phyloP scores from a whole-genome alignment of 257 asterid genomes.

The Eustoma russellianum region DNA sequence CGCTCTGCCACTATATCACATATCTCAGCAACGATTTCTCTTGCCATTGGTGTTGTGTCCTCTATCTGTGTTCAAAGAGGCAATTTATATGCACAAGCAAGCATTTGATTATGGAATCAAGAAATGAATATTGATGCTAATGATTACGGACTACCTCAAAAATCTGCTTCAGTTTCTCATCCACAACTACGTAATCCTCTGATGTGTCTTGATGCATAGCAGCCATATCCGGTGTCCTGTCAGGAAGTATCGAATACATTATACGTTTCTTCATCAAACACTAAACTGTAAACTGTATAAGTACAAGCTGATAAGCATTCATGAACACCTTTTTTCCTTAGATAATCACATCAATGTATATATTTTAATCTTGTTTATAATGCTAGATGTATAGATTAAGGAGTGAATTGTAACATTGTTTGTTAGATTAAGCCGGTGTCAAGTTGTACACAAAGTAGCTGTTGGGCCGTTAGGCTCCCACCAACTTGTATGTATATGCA shows the following conservation, averaged over 20 bases:
- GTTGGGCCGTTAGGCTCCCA: too few relatives aligned
- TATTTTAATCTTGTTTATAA: too few relatives aligned
- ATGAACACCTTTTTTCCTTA: too few relatives aligned
- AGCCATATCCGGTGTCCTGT: slow-evolving; percentile 77
- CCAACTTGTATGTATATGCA: too few relatives aligned
- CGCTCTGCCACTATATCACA: slow-evolving; percentile 78
- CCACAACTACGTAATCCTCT: slow-evolving; percentile 55
- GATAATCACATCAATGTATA: too few relatives aligned
- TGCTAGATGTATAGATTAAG: too few relatives aligned
- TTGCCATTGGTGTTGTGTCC: slow-evolving; percentile 36
- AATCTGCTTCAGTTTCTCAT: slow-evolving; percentile 47
- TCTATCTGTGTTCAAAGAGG: slow-evolving; percentile 30
- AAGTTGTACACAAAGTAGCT: too few relatives aligned
- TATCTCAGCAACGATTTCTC: slow-evolving; percentile 57
- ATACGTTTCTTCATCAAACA: neutral
- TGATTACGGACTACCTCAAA: slow-evolving; percentile 31
- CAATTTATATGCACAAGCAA: neutral
- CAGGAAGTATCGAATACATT: neutral
- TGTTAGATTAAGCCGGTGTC: too few relatives aligned
- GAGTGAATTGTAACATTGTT: too few relatives aligned
- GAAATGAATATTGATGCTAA: neutral
- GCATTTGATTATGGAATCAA: neutral
- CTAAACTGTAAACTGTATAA: too few relatives aligned
- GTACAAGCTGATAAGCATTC: too few relatives aligned
- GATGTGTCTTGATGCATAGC: slow-evolving; percentile 91